These are phyloP conservation scores for Nemania bipapillata DNA, from an alignment of 2,329 filamentous ascomycete species.

Conservation along the genomic window DNA sequence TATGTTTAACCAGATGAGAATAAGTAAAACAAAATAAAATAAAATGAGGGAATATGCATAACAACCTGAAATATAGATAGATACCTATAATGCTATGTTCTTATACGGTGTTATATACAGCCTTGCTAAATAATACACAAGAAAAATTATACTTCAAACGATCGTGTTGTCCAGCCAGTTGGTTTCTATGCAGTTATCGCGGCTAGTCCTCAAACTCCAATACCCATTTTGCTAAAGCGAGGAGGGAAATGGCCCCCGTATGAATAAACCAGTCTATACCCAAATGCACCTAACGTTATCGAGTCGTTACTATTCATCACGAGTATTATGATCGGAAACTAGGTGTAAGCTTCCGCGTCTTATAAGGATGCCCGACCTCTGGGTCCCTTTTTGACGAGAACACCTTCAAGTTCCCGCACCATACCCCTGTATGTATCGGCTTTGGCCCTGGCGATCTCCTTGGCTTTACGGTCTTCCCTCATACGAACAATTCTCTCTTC, in stretches of 20 bases:
- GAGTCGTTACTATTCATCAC: conserved; percentile 37
- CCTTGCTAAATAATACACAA: conserved; percentile 36
- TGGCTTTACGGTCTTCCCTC: conserved; percentile 83
- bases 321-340: conserved; percentile 22
- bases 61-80: conserved; percentile 1
- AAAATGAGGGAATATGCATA: background rate
- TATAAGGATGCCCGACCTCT: conserved; percentile 46
- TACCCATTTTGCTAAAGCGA: conserved; percentile 23
- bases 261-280: conserved; percentile 31
- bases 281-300: conserved; percentile 29
- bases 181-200: conserved; percentile 16
- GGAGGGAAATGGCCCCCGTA: conserved; percentile 10
- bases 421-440: conserved; percentile 86
- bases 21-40: too few relatives aligned
- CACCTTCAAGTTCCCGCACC: conserved; percentile 90
- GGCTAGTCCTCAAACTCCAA: conserved; percentile 26
- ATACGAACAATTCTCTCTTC: conserved; percentile 90
- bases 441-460: conserved; percentile 76
- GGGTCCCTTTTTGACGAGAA: conserved; percentile 71
- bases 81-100: conserved; percentile 30
- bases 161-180: conserved; percentile 39
- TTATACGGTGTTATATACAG: conserved; percentile 35
- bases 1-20: too few relatives aligned
- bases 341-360: conserved; percentile 17
- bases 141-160: conserved; percentile 45